Evolutionary conservation across 108 stramenopile species (phyloP).

Genomic region (Pseudonitzschia pungens): DNA sequence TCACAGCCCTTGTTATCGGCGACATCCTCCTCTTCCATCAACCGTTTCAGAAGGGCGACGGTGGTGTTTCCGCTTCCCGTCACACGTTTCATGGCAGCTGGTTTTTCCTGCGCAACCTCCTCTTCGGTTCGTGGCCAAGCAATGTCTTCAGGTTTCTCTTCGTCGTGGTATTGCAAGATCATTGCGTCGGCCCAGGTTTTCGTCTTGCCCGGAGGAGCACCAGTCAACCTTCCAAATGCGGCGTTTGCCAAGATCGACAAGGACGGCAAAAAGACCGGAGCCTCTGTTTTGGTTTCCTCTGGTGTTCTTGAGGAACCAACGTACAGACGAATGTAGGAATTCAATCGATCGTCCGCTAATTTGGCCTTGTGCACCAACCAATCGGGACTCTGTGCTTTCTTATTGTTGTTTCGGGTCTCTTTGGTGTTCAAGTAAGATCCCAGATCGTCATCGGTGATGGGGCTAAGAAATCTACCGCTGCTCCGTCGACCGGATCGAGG

Average conservation of each 20-base stretch:
- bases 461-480: neutral
- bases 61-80: conserved; percentile 20
- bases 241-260: conserved; percentile 65
- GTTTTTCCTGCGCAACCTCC: conserved; percentile 16
- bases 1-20: neutral
- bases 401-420: neutral
- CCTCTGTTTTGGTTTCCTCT: neutral
- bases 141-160: conserved; percentile 24
- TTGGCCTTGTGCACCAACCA: conserved; percentile 50
- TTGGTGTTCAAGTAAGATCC: neutral
- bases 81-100: neutral
- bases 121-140: conserved; percentile 22
- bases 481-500: conserved; percentile 5
- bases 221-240: conserved; percentile 72
- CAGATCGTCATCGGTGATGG: neutral
- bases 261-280: conserved; percentile 64
- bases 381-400: conserved; percentile 27
- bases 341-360: conserved; percentile 53
- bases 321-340: conserved; percentile 41
- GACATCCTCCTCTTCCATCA: conserved; percentile 26
- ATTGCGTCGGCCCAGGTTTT: conserved; percentile 78
- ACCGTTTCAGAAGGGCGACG: conserved; percentile 22
- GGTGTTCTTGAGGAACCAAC: neutral
- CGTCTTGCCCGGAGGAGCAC: conserved; percentile 51
- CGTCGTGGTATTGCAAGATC: conserved; percentile 54